A percentile compares a stretch with the other conserved stretches of the same genome.
These are phyloP conservation scores for Neofusicoccum sp. DNA, from an alignment of 2,329 filamentous ascomycete species.

Conservation along the genomic window DNA sequence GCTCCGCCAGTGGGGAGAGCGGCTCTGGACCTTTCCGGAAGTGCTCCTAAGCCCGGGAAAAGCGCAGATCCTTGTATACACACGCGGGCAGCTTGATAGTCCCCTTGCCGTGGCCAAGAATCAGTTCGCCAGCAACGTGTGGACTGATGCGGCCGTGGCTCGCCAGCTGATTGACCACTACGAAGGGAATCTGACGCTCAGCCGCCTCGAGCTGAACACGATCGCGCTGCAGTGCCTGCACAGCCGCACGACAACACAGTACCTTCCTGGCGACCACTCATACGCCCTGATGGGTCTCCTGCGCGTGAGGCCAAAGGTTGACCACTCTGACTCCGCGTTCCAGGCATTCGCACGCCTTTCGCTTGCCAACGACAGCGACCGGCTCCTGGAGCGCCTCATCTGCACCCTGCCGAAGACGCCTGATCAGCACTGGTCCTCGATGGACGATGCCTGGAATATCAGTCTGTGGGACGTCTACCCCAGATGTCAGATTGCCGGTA, in stretches of 20 bases:
- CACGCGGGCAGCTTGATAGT: constrained; percentile 25
- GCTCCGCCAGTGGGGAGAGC: constrained; percentile 45
- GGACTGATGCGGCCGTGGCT: constrained; percentile 40
- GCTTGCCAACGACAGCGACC: constrained; percentile 46
- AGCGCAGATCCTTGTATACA: constrained; percentile 34
- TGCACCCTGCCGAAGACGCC: constrained; percentile 39
- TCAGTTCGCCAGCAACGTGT: constrained; percentile 42
- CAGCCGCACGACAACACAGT: constrained; percentile 36
- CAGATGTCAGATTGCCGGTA: constrained; percentile 40
- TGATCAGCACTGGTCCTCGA: constrained; percentile 40
- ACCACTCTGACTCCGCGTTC: constrained; percentile 43
- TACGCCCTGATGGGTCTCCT: constrained; percentile 51
- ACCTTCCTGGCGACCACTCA: constrained; percentile 41
- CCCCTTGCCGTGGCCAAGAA: constrained; percentile 37
- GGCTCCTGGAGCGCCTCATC: constrained; percentile 46
- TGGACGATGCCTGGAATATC: constrained; percentile 41
- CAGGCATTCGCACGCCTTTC: constrained; percentile 50
- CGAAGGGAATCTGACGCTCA: constrained; percentile 42
- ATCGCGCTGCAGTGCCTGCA: constrained; percentile 43
- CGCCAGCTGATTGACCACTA: constrained; percentile 48
- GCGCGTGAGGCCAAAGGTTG: constrained; percentile 40
- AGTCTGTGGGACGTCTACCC: constrained; percentile 50
- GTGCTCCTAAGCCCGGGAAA: constrained; percentile 35
- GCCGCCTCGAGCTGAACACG: constrained; percentile 42
- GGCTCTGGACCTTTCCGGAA: constrained; percentile 50